These are phyloP conservation scores for Cymodocea nodosa DNA, from an alignment of 116 monocot species.

Conservation along the genomic window DNA sequence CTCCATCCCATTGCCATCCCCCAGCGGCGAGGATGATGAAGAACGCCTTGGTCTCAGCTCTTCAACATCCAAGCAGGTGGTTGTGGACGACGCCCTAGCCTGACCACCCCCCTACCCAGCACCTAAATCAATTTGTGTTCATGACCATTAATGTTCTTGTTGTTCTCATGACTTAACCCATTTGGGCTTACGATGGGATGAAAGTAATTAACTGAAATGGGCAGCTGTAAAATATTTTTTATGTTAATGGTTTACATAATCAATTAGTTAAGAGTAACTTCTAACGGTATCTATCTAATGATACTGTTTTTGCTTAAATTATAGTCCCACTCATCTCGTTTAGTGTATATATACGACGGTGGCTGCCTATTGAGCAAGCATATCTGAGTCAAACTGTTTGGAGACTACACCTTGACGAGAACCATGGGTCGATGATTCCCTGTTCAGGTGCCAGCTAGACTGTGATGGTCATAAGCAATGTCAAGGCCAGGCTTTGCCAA, in stretches of 20 bases:
- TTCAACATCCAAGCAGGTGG: slow-evolving; percentile 3
- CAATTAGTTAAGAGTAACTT: too few species aligned
- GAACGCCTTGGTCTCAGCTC: not conserved
- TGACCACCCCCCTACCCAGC: not conserved
- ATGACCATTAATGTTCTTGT: too few species aligned
- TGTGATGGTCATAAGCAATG: too few species aligned
- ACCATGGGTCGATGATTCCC: too few species aligned
- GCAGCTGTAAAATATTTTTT: not conserved
- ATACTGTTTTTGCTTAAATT: not conserved
- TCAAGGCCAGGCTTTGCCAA: too few species aligned
- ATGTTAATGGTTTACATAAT: too few species aligned
- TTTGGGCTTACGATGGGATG: not conserved
- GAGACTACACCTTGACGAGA: too few species aligned
- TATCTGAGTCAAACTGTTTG: too few species aligned
- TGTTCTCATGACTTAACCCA: not conserved
- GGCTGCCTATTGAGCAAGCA: too few species aligned
- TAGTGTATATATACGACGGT: slow-evolving; percentile 7
- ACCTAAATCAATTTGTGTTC: too few species aligned
- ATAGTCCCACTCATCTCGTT: not conserved
- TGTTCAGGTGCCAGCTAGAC: too few species aligned
- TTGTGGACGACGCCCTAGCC: not conserved
- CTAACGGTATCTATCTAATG: too few species aligned
- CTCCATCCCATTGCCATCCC: not conserved
- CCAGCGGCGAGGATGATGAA: not conserved
- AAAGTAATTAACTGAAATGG: not conserved